Percentiles rank a stretch among this genome's conserved stretches.
Conservation (phyloP, 2,329 filamentous ascomycete species). For the Blastomyces gilchristii region DNA sequence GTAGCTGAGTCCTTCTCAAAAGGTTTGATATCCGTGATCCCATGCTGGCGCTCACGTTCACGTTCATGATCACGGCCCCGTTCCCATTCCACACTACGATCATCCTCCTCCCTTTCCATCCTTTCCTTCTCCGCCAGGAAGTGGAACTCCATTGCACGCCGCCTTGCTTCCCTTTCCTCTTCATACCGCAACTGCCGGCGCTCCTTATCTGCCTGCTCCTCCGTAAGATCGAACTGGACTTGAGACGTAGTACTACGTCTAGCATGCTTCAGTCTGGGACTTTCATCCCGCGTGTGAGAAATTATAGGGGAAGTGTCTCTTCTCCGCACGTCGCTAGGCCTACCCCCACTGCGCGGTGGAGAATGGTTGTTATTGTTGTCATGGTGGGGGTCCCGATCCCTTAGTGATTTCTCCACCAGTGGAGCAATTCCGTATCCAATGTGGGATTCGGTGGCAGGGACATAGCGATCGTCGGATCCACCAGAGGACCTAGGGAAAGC, state of each 20-base stretch:
- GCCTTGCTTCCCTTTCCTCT: conserved; percentile 14
- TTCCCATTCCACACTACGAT: conserved; percentile 3
- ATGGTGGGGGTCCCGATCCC: neutral
- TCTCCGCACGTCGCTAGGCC: conserved; percentile 28
- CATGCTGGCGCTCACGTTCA: conserved; percentile 4
- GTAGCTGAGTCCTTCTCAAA: conserved; percentile 18
- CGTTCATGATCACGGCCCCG: neutral
- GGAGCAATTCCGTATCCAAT: conserved; percentile 6
- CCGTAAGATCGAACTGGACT: conserved; percentile 49
- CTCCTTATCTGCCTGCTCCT: conserved; percentile 46
- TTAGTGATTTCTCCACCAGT: neutral
- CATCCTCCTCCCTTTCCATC: neutral
- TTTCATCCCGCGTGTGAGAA: conserved; percentile 24
- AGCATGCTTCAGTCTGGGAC: conserved; percentile 16
- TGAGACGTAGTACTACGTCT: conserved; percentile 29
- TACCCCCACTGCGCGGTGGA: conserved; percentile 5
- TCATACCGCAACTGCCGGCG: conserved; percentile 20
- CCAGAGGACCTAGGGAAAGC: conserved; percentile 26
- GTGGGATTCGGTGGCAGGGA: neutral
- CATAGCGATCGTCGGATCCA: neutral
- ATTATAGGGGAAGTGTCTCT: conserved; percentile 40
- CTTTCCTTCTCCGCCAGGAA: conserved; percentile 3
- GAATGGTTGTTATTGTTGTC: conserved; percentile 9
- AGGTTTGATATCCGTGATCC: conserved; percentile 8
- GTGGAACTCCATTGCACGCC: conserved; percentile 9